These are phyloP conservation scores for Magnusiomyces sp. DNA, from an alignment of 1,139 yeast species.

Conservation along the genomic window DNA sequence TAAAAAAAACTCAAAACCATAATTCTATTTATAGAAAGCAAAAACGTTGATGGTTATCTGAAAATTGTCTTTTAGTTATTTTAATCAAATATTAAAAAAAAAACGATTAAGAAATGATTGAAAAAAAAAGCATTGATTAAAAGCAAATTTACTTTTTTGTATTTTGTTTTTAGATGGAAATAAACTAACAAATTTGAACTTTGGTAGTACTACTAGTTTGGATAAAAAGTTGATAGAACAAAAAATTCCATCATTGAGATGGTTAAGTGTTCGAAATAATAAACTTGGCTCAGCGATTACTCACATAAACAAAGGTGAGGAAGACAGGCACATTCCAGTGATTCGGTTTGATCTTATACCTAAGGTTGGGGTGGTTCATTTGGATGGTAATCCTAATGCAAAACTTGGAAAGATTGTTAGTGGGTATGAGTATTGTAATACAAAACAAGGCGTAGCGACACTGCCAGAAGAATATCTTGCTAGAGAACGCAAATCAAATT, in stretches of 20 bases:
- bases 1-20: too few relatives aligned
- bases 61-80: too few relatives aligned
- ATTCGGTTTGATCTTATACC: constrained; percentile 4
- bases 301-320: background rate
- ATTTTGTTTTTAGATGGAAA: constrained; percentile 1
- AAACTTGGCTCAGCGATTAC: background rate
- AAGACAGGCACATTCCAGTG: background rate
- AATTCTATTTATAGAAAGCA: background rate
- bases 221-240: background rate
- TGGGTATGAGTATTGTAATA: too few relatives aligned
- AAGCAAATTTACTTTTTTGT: background rate
- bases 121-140: background rate
- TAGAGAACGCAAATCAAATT: background rate
- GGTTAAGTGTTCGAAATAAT: constrained; percentile 2
- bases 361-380: background rate
- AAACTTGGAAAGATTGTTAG: background rate
- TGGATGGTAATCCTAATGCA: background rate
- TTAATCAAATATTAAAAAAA: too few relatives aligned
- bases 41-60: background rate
- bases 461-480: background rate
- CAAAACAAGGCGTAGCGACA: too few relatives aligned
- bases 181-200: background rate
- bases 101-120: background rate
- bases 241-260: background rate
- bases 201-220: background rate